A percentile compares a stretch with the other conserved stretches of the same genome.
Conservation (phyloP, 164 flowering plant species). For the Hamamelis virginiana region DNA sequence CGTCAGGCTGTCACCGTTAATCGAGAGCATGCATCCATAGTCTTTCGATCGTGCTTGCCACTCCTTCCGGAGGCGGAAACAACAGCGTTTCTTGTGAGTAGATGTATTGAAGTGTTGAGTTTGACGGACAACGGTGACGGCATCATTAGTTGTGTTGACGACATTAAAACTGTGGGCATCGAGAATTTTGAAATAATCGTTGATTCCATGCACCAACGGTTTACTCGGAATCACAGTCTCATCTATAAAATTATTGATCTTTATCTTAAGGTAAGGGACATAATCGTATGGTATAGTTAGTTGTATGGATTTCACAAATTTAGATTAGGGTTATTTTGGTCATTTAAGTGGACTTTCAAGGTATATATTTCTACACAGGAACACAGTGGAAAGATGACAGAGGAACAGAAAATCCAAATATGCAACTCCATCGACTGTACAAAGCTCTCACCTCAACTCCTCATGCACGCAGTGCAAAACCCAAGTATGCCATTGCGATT, state of each 20-base stretch:
- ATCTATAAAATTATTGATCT: constrained; percentile 56
- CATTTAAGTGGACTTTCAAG: no score
- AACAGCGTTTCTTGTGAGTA: constrained; percentile 47
- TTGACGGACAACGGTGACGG: constrained; percentile 24
- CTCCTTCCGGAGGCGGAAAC: constrained; percentile 77
- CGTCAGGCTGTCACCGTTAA: constrained; percentile 40
- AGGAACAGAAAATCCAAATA: constrained; percentile 51
- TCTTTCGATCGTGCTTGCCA: constrained; percentile 49
- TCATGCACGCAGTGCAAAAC: constrained; percentile 76
- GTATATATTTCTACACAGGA: constrained; percentile 35
- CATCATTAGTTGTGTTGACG: constrained; percentile 30
- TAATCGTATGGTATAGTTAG: no score
- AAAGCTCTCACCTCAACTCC: constrained; percentile 54
- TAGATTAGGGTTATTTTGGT: no score
- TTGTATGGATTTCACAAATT: no score
- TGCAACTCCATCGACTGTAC: constrained; percentile 63
- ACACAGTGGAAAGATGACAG: constrained; percentile 42
- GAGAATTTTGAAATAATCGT: constrained; percentile 49
- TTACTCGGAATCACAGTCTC: constrained; percentile 47
- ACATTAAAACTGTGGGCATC: constrained; percentile 26
- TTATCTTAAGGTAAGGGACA: constrained; percentile 55
- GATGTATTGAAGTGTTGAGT: constrained; percentile 55
- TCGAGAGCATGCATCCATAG: constrained; percentile 38
- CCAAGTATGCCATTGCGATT: constrained; percentile 76
- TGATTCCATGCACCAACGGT: constrained; percentile 44